These are phyloP conservation scores for Caloboletus firmus DNA, from an alignment of 1,284 basidiomycete species.

Conservation along the genomic window DNA sequence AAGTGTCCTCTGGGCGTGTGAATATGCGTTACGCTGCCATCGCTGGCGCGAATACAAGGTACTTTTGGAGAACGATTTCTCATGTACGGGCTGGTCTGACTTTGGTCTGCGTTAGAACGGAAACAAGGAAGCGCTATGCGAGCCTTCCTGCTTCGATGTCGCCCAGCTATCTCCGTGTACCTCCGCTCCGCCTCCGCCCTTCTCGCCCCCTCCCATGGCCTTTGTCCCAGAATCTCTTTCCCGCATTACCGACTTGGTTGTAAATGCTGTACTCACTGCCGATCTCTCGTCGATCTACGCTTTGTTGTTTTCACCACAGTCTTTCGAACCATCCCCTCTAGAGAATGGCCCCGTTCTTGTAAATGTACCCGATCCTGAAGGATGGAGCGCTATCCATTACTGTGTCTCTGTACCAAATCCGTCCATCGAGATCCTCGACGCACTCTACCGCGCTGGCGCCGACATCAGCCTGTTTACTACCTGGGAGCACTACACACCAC, in stretches of 20 bases:
- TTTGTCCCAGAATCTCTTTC: constrained; percentile 42
- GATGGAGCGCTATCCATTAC: constrained; percentile 71
- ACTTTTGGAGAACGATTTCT: constrained; percentile 8
- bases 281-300: constrained; percentile 53
- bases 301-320: constrained; percentile 52
- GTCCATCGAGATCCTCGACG: constrained; percentile 61
- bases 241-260: constrained; percentile 46
- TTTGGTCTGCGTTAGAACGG: constrained; percentile 26
- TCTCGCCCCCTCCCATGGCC: constrained; percentile 22
- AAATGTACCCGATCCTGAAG: constrained; percentile 62
- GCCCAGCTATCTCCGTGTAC: constrained; percentile 29
- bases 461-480: constrained; percentile 69
- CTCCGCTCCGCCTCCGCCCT: constrained; percentile 12
- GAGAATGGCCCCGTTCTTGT: constrained; percentile 50
- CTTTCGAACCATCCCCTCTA: constrained; percentile 43
- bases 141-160: constrained; percentile 27
- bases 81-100: constrained; percentile 10
- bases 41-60: constrained; percentile 60
- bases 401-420: constrained; percentile 56
- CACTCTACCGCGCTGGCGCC: constrained; percentile 69
- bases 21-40: constrained; percentile 58
- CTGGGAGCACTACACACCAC: constrained; percentile 61
- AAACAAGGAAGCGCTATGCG: constrained; percentile 30
- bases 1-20: constrained; percentile 64
- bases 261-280: constrained; percentile 49